Base-by-base conservation (phyloP, 768 basidiomycete species). In the Thelephora ganbajun region DNA sequence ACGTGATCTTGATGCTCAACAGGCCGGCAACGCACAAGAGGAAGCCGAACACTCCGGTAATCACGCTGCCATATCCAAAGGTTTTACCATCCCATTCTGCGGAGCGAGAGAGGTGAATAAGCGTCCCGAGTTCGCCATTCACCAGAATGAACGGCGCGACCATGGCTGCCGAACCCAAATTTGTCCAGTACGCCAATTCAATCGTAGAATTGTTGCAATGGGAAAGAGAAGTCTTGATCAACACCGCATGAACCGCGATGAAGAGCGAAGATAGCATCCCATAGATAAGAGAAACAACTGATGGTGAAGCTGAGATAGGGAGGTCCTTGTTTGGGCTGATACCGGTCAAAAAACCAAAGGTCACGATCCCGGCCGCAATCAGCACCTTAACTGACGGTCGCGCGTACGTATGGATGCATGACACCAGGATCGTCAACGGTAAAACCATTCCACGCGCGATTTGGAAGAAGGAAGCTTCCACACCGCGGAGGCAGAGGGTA, bases 401-500 rank as follows among this genome's bases (percentile, higher is more conserved):
- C 5, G 74, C 66, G 18, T 67, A 70, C 2, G 78, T 77, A 50
- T 77, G 64, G 16, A 76, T 39, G 35, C 78, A 79, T 2, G 84
- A 83, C 37, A 89, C 76, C 20, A 76, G 51, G 48, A 91, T 86
- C 1, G 89, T 93, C 43, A 87, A 69, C 0, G 89, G 89, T 4
- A 93, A 70, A 3, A 87, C 80, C 34, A 93, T 72, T 0, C 89
- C 88, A 54, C 88, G 69, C 1, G 88, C 89, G 56, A 93, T 87
- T 80, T 90, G 84, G 63, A 86, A 89, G 61, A 82, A 89, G 0
- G 80, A 78, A 2, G 85, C 83, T 48, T 88, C 85, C 16, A 89
- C 83, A 46, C 76, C 79, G 22, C 83, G 72, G 46, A 88, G 66
- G 56, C 86, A 88, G 5, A 86, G 71, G 1, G 79, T 85, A 53